Base-by-base conservation (phyloP, 768 basidiomycete genomes). In the Boletus rubropictus region DNA sequence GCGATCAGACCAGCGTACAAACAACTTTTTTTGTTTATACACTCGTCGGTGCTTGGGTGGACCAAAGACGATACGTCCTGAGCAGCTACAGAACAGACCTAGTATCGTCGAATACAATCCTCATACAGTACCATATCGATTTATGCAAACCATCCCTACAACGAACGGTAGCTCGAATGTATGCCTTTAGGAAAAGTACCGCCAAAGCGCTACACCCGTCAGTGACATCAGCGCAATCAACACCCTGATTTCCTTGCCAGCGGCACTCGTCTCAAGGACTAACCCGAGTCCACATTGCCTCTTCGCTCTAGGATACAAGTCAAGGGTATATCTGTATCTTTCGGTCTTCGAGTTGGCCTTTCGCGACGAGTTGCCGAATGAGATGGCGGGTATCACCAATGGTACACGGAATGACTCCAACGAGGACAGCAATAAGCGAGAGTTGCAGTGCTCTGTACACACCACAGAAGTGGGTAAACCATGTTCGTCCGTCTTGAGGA, bases 191-290 rank as follows among this genome's bases (percentile, higher is more conserved):
- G 57, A 51, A n/a, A 66, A 60, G 42, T 66, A 66, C 21, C 64
- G 54, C 64, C 64, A 68, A 5, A 66, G 46, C 9, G 64, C 64
- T 20, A 66, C 37, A 38, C 59, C 66, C 9, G 60, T 57, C 37
- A 66, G 44, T 7, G 64, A 63, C 32, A 60, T 31, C 28, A 66
- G 31, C 5, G 64, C 46, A 25, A 55, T 39, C 27, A 66, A 47
- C 3, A 64, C 51, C 42, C 65, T 71, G 61, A 77, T 73, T 63
- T 87, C 85, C 58, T 86, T 82, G 6, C 85, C 85, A 20, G 85
- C 84, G 1, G 75, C 63, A 17, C 79, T 79, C 49, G 62, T 70
- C 63, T 86, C 85, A 25, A 77, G 55, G 25, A 84, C 45, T 49
- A 86, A 59, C 32, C 69, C 66, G 28, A 70, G 7, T 36, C 78